Base-by-base conservation (phyloP, 139 green algal genomes). In the Raphidocelis subcapitata region DNA sequence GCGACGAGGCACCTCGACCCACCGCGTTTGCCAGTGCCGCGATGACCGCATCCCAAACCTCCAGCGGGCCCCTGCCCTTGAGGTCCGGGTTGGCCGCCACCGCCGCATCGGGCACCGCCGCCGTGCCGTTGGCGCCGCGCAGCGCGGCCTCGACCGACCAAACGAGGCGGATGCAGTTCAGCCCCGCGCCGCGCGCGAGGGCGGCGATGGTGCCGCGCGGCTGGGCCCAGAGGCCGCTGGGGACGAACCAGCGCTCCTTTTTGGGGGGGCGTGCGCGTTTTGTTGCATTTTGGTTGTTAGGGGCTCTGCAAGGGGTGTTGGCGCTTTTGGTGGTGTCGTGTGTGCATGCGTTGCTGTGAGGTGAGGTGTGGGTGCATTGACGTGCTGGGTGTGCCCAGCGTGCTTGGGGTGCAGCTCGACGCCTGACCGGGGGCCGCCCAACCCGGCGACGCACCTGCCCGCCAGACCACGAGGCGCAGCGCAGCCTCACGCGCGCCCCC, bases 151-250 rank as follows among this genome's bases (percentile, higher is more conserved):
- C 69, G 3, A 59, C 14, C 1, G 57, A 69, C 69, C 57, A 69
- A n/a, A 76, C 69, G 14, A 76, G 69, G 1, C 69, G 44, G n/a
- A 76, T 69, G 29, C 69, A 76, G 59, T 76, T 76, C 28, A 76
- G 36, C 20, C 69, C 69, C 2, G 16, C 44, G 1, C 23, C 5
- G n/a, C 44, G 35, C 0, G 41, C 69, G 41, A 76, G 33, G 29
- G 26, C 29, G 3, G 69, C 59, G 14, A 76, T 76, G 46, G 28
- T 26, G 59, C 23, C 33, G 44, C 59, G 59, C 5, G 59, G 44
- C 28, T 69, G 59, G 0, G 69, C 69, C 69, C 69, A 76, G 0
- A 76, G 60, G 59, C 69, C 69, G 24, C 5, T 35, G 20, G 69
- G 69, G 16, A 62, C 59, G 28, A 55, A 69, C 69, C 69, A 76